Evolutionary conservation across 768 basidiomycete species (phyloP).

Genomic region (Rhodosporidiobolus odoratus): DNA sequence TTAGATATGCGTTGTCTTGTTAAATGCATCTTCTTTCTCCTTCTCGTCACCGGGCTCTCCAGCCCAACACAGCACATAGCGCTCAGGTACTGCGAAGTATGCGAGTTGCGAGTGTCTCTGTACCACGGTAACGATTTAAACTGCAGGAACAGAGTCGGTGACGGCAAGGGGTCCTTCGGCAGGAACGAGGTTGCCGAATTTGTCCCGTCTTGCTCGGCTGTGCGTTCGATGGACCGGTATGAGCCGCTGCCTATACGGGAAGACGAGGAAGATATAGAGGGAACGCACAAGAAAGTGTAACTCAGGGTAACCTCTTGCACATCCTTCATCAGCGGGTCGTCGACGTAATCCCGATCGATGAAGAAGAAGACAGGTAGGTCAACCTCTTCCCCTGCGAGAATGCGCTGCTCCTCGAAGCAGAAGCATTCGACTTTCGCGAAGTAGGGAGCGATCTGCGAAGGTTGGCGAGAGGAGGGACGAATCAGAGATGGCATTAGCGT

Average conservation of each 20-base stretch:
- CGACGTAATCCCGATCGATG: slow-evolving; percentile 93
- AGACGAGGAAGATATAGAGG: neutral
- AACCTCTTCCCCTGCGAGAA: slow-evolving; percentile 90
- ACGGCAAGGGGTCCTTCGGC: slow-evolving; percentile 34
- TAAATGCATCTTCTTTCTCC: no score
- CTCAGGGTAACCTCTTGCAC: slow-evolving; percentile 88
- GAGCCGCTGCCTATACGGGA: neutral
- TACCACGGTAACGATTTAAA: neutral
- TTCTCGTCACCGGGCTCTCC: neutral
- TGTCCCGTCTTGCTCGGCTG: slow-evolving; percentile 40
- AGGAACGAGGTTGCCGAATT: slow-evolving; percentile 41
- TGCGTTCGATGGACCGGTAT: no score
- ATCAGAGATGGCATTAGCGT: no score
- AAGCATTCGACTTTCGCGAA: slow-evolving; percentile 99
- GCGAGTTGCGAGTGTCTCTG: neutral
- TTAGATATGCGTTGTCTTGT: neutral
- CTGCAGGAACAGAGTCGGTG: slow-evolving; percentile 15
- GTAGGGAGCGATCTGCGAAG: slow-evolving; percentile 82
- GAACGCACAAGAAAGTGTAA: slow-evolving; percentile 78
- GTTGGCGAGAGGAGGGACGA: neutral
- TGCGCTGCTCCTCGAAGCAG: slow-evolving; percentile 96
- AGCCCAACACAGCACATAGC: no score
- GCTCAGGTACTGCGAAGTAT: neutral
- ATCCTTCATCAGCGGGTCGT: slow-evolving; percentile 79
- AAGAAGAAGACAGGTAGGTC: slow-evolving; percentile 98